A percentile compares a stretch with the other conserved stretches of the same genome.
phyloP scores from a whole-genome alignment of 73 alveolate genomes.

The Breviolum minutum region DNA sequence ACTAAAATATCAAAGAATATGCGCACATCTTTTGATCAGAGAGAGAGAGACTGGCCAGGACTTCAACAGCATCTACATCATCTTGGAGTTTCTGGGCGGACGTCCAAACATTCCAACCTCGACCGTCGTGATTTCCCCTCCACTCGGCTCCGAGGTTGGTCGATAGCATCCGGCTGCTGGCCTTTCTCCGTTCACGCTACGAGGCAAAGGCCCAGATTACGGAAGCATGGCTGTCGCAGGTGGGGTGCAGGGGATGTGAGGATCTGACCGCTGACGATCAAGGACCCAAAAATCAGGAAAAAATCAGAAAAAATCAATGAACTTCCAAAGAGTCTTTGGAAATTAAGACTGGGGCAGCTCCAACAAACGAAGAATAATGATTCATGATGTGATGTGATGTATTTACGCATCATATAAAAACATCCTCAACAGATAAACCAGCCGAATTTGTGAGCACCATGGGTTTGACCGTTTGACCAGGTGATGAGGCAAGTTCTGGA shows the following conservation, averaged over 20 bases:
- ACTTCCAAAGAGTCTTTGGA: too few species aligned
- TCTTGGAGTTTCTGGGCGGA: constrained; percentile 11
- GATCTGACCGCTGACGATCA: neutral
- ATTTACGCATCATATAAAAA: neutral
- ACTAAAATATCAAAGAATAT: too few species aligned
- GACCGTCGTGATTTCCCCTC: too few species aligned
- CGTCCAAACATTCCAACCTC: too few species aligned
- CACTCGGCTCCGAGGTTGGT: neutral
- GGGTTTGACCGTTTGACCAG: neutral
- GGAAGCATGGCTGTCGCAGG: constrained; percentile 81
- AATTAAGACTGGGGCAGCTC: too few species aligned
- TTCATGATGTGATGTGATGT: neutral
- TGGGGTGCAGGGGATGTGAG: neutral
- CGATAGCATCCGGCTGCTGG: constrained; percentile 68
- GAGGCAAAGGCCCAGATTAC: constrained; percentile 2
- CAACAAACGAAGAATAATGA: neutral
- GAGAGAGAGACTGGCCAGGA: constrained; percentile 12
- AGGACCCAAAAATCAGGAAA: too few species aligned
- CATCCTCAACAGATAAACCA: neutral
- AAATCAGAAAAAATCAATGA: too few species aligned
- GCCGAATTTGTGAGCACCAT: neutral
- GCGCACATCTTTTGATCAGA: neutral
- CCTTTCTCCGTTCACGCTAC: constrained; percentile 7
- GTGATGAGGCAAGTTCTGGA: constrained; percentile 54
- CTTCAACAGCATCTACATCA: constrained; percentile 74